These are phyloP conservation scores for Fusarium coffeatum DNA, from an alignment of 2,329 filamentous ascomycete genomes.

Conservation along the genomic window DNA sequence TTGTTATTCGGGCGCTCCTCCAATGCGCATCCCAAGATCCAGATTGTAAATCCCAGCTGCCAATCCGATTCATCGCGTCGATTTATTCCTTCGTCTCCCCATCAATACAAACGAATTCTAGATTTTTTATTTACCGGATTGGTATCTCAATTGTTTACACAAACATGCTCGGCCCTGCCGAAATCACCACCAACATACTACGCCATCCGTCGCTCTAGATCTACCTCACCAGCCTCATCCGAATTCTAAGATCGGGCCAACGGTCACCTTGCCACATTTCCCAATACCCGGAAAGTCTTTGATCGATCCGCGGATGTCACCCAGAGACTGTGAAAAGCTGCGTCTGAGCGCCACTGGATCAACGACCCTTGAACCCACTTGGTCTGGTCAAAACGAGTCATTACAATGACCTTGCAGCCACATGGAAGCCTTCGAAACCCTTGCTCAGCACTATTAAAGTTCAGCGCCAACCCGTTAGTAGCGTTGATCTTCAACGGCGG, in stretches of 20 bases:
- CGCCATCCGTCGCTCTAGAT: background rate
- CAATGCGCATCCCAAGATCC: too few relatives aligned
- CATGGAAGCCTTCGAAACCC: constrained; percentile 4
- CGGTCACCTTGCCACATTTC: background rate
- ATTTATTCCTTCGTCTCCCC: background rate
- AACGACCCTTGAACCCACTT: background rate
- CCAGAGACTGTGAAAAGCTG: background rate
- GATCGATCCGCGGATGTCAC: background rate
- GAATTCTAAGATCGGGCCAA: background rate
- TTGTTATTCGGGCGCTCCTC: too few relatives aligned
- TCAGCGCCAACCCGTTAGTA: constrained; percentile 18
- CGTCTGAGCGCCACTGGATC: constrained; percentile 14
- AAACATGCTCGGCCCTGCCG: background rate
- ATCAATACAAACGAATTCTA: background rate
- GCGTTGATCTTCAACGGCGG: constrained; percentile 16
- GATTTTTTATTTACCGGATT: background rate
- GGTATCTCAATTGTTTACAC: background rate
- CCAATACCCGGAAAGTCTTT: background rate
- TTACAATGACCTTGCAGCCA: background rate
- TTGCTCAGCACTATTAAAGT: background rate
- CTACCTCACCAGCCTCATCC: background rate
- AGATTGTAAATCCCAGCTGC: background rate
- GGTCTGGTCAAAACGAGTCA: constrained; percentile 12
- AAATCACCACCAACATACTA: background rate
- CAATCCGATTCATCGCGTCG: background rate